phyloP scores from a whole-genome alignment of 352 stramenopile species.

The Hyaloperonospora arabidopsidis region DNA sequence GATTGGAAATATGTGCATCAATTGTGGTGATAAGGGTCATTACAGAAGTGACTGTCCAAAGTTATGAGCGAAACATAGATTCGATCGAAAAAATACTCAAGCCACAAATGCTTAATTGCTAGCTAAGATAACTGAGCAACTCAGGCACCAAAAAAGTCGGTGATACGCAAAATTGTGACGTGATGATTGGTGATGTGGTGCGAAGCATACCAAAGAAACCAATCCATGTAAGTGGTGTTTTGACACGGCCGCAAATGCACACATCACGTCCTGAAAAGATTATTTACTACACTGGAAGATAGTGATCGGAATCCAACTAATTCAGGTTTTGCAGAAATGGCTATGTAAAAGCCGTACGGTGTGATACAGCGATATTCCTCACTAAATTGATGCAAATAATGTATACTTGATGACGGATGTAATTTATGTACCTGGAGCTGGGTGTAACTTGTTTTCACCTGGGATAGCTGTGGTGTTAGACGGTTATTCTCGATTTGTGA shows the following conservation, averaged over 20 bases:
- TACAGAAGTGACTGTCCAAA: conserved; percentile 5
- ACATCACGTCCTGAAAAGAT: not conserved
- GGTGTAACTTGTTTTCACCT: conserved; percentile 10
- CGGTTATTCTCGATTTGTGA: not conserved
- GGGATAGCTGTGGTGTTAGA: not conserved
- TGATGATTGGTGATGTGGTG: conserved; percentile 1
- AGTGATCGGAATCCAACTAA: not conserved
- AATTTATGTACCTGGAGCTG: conserved; percentile 4
- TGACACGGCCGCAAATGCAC: conserved; percentile 1
- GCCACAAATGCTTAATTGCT: not conserved
- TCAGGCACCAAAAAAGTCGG: not conserved
- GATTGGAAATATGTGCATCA: not conserved
- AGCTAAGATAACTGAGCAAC: not conserved
- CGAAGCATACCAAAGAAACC: not conserved
- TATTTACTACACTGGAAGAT: not conserved
- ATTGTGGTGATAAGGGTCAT: conserved; percentile 2
- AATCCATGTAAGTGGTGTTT: conserved; percentile 1
- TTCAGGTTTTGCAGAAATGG: not conserved
- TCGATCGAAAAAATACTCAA: not conserved
- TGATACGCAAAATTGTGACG: not conserved
- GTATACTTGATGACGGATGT: conserved; percentile 4
- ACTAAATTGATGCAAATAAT: conserved; percentile 1
- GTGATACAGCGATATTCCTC: not conserved
- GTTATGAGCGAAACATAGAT: not conserved
- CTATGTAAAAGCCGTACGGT: not conserved